Conservation (phyloP, 23 red algal genomes). For the Agarophyton chilense region DNA sequence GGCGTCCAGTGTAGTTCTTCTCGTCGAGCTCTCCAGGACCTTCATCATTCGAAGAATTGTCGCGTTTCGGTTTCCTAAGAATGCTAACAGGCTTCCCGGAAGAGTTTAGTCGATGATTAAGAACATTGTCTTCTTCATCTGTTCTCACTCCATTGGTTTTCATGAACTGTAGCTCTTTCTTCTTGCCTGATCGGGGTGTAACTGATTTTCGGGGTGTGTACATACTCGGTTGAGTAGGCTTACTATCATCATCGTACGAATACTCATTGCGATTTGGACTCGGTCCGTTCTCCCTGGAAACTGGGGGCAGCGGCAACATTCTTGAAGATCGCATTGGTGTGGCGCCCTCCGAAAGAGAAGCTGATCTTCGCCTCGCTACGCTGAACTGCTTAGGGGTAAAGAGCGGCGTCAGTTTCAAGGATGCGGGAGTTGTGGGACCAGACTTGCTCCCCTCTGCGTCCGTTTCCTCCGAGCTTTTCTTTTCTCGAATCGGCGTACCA, state of each 20-base stretch:
- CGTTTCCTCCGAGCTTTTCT: neutral
- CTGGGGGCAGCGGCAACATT: neutral
- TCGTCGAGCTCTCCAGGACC: neutral
- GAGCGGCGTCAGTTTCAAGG: slow-evolving; percentile 7
- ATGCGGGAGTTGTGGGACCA: neutral
- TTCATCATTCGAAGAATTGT: neutral
- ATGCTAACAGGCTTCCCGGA: neutral
- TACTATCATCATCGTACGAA: neutral
- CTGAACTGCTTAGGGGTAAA: slow-evolving; percentile 67
- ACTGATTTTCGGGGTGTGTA: neutral
- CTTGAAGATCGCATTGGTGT: slow-evolving; percentile 37
- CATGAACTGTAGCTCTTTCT: neutral
- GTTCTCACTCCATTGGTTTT: neutral
- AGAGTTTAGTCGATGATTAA: neutral
- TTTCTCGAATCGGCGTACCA: slow-evolving; percentile 28
- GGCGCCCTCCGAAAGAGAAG: slow-evolving; percentile 10
- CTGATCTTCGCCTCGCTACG: slow-evolving; percentile 7
- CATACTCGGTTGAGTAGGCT: neutral
- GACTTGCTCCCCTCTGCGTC: neutral
- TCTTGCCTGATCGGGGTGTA: neutral
- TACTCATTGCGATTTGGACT: neutral
- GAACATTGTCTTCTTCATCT: neutral
- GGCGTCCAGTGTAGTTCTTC: slow-evolving; percentile 11
- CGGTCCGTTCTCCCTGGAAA: neutral
- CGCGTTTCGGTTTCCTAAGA: slow-evolving; percentile 19